Evolutionary conservation across 257 asterid genomes (phyloP).

Genomic region (Plantago major): DNA sequence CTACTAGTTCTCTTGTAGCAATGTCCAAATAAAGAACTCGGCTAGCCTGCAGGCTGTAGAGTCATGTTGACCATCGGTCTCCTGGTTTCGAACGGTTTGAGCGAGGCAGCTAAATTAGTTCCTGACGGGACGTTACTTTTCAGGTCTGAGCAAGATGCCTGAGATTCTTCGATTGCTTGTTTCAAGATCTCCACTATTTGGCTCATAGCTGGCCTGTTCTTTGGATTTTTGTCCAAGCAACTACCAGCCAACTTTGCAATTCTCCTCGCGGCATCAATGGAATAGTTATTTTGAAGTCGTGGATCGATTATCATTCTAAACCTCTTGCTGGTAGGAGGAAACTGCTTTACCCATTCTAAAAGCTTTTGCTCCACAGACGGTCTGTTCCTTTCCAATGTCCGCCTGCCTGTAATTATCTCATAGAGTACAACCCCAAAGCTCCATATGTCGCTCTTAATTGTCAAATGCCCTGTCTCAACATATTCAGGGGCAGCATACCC

Average conservation of each 20-base stretch:
- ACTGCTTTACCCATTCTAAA: conserved; percentile 72
- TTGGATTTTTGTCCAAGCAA: conserved; percentile 62
- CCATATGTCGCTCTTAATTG: conserved; percentile 74
- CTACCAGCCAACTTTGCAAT: conserved; percentile 75
- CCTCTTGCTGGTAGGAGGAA: conserved; percentile 56
- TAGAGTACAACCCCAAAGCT: conserved; percentile 93
- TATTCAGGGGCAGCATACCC: conserved; percentile 98
- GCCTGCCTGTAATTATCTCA: conserved; percentile 77
- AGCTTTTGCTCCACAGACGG: conserved; percentile 67
- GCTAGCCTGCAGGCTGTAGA: no score
- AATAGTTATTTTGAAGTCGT: conserved; percentile 58
- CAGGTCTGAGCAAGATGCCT: conserved; percentile 27
- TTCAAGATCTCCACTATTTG: conserved; percentile 64
- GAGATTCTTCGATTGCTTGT: conserved; percentile 64
- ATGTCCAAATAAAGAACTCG: no score
- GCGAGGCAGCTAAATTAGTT: no score
- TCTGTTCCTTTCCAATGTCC: conserved; percentile 60
- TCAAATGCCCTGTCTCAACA: conserved; percentile 64
- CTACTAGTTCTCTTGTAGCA: no score
- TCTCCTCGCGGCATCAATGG: conserved; percentile 54
- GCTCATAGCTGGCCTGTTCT: conserved; percentile 71
- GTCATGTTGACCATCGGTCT: no score
- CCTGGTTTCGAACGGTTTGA: no score
- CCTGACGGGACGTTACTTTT: neutral
- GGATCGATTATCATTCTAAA: conserved; percentile 72